Base-by-base conservation (phyloP, 495 filamentous ascomycete genomes). In the Sporormia fimetaria region DNA sequence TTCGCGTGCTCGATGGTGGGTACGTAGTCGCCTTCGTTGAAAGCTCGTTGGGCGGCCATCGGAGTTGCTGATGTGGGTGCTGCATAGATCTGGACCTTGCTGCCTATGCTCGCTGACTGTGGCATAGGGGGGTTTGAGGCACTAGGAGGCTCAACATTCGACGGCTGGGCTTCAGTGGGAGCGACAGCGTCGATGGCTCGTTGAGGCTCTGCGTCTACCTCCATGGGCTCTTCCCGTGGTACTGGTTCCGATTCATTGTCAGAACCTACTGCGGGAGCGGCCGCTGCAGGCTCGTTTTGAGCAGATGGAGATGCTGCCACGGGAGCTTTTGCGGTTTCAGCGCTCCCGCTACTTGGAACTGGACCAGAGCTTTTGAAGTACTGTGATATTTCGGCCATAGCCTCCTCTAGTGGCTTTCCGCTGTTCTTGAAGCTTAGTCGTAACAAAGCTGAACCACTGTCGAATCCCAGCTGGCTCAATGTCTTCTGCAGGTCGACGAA, bases 401-500 rank as follows among this genome's bases (percentile, higher is more conserved):
- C 88, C 47, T 85, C 80, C 50, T 84, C 85, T 16, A 95, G 65
- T 6, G 87, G 86, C 43, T 75, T 74, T 18, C 81, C 74, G 4
- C 83, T 88, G 38, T 65, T 68, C 51, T 68, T 74, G 63, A 87
- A 95, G 37, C 67, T 74, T 24, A 96, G 63, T 17, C 81, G 68
- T 22, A 95, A 64, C n/a, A 92, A 61, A 3, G 80, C 73, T 58
- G 71, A 83, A 4, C 90, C 88, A 33, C 73, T 77, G 55, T 82
- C 92, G 52, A 87, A 79, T 0, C 90, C 90, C 21, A 94, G 62
- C 52, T 93, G 81, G n/a, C 75, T 75, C 20, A 96, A 58, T 0
- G 81, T 85, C 65, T 88, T 88, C 57, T 94, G 83, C 36, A 95
- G 61, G 54, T 93, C 87, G 12, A 67, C 68, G 52, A 95, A 80